Evolutionary conservation across 1,139 yeast species (phyloP).

Genomic region (Yamadazyma mexicana): DNA sequence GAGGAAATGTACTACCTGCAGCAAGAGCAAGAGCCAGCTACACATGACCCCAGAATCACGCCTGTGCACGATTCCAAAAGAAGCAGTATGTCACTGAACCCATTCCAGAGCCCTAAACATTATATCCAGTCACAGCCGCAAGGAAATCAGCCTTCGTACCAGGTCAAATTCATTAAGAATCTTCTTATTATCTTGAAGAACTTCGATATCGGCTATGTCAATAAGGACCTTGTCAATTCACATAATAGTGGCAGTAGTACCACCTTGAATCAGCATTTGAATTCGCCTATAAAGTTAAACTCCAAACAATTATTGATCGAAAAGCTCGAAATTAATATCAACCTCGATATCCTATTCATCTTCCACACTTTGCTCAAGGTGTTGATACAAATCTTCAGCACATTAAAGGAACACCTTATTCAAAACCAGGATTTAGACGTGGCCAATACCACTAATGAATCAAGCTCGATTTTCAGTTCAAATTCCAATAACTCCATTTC

Average conservation of each 20-base stretch:
- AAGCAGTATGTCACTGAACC: constrained; percentile 9
- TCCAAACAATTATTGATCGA: constrained; percentile 46
- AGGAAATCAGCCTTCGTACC: constrained; percentile 27
- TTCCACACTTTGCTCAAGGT: constrained; percentile 38
- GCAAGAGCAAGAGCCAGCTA: constrained; percentile 21
- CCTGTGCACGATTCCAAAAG: constrained; percentile 1
- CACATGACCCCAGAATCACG: background rate
- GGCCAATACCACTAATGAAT: constrained; percentile 14
- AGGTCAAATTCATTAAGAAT: constrained; percentile 37
- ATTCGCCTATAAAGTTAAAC: constrained; percentile 42
- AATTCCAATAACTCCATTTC: constrained; percentile 26
- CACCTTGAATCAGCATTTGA: constrained; percentile 17
- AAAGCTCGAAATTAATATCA: constrained; percentile 46
- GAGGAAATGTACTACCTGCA: constrained; percentile 30
- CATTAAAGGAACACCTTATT: constrained; percentile 21
- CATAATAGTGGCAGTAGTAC: constrained; percentile 12
- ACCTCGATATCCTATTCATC: constrained; percentile 41
- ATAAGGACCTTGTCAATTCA: constrained; percentile 7
- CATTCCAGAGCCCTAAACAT: constrained; percentile 17
- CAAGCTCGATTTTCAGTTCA: constrained; percentile 36
- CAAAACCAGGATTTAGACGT: constrained; percentile 11
- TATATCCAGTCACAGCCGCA: constrained; percentile 14
- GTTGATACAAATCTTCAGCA: constrained; percentile 29
- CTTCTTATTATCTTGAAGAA: constrained; percentile 36
- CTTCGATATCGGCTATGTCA: constrained; percentile 38